phyloP scores from a whole-genome alignment of 2,329 filamentous ascomycete genomes.

The Neofusicoccum laricinum region DNA sequence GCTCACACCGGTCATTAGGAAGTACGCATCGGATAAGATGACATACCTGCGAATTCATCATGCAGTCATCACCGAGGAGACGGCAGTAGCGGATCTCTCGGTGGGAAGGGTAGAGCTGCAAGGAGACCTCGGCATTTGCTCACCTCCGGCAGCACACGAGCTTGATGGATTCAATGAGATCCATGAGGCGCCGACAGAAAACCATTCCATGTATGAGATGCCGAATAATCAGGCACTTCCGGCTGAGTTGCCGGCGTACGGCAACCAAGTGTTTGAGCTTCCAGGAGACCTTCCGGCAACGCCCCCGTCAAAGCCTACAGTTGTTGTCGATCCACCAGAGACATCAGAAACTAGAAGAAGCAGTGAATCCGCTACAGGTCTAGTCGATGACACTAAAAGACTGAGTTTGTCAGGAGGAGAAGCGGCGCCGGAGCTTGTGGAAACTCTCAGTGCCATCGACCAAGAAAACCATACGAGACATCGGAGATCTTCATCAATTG shows the following conservation, averaged over 20 bases:
- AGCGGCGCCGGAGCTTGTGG: neutral
- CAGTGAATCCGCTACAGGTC: constrained; percentile 47
- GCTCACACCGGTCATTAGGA: constrained; percentile 50
- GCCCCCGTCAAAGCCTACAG: constrained; percentile 24
- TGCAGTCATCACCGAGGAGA: constrained; percentile 50
- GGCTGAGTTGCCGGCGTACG: neutral
- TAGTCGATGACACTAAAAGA: constrained; percentile 23
- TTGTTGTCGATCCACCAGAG: constrained; percentile 21
- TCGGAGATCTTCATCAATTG: constrained; percentile 13
- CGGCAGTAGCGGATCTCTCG: constrained; percentile 21
- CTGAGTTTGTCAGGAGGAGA: neutral
- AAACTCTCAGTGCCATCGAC: neutral
- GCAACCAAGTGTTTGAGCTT: neutral
- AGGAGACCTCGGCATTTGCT: constrained; percentile 23
- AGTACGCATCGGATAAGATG: constrained; percentile 46
- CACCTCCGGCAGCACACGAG: constrained; percentile 26
- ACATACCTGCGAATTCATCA: constrained; percentile 57
- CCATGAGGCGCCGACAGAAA: constrained; percentile 34
- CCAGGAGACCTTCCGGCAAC: neutral
- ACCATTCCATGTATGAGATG: constrained; percentile 37
- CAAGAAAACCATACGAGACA: neutral
- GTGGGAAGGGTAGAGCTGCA: constrained; percentile 24
- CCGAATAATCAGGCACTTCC: constrained; percentile 29
- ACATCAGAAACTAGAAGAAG: constrained; percentile 35
- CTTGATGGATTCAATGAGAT: constrained; percentile 22